Base-by-base conservation (phyloP, 2,329 filamentous ascomycete genomes). In the Sclerotinia sclerotiorum region DNA sequence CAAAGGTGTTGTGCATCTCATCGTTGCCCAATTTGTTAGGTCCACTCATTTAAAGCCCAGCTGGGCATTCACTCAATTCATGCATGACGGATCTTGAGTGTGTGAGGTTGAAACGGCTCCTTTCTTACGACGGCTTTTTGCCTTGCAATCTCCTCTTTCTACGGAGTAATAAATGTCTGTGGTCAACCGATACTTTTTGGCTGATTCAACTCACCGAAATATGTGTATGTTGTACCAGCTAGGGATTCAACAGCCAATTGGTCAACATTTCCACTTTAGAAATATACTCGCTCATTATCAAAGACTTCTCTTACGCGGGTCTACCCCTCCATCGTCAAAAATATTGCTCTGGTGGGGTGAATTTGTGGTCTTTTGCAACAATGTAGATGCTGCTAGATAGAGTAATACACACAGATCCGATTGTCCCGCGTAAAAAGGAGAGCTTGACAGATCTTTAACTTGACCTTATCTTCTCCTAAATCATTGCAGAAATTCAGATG, bases 261-360 rank as follows among this genome's bases (percentile, higher is more conserved):
- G 35, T 8, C 0, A 7, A 2, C 10, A 39, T 39, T n/a, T 4
- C 13, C 11, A 8, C 35, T 48, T 27, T 61, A n/a, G 44, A 48
- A 32, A 10, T n/a, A 11, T 3, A 13, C n/a, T 49, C 24, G 44
- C 10, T 57, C 24, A 57, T 62, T 32, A 5, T 19, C 2, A 1
- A 6, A 19, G 29, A 39, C 19, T 24, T 62, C 46, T 49, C 44
- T 49, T 46, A 62, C 44, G 44, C 58, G 44, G 58, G 58, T 62
- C 58, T 49, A 19, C 58, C 58, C 44, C 58, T 51, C 39, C 39
- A 27, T 44, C 15, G 32, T 56, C 55, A 4, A 19, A 19, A 15
- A 35, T 39, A 4, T 49, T 49, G 48, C 27, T 10, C 15, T 48
- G 42, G 58, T 24, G 58, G 44, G 44, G 44, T 48, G 29, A n/a